Percentiles rank a stretch among this genome's conserved stretches.
Evolutionary conservation across 2,329 filamentous ascomycete genomes (phyloP).

Genomic region (Stagonosporopsis tanaceti): DNA sequence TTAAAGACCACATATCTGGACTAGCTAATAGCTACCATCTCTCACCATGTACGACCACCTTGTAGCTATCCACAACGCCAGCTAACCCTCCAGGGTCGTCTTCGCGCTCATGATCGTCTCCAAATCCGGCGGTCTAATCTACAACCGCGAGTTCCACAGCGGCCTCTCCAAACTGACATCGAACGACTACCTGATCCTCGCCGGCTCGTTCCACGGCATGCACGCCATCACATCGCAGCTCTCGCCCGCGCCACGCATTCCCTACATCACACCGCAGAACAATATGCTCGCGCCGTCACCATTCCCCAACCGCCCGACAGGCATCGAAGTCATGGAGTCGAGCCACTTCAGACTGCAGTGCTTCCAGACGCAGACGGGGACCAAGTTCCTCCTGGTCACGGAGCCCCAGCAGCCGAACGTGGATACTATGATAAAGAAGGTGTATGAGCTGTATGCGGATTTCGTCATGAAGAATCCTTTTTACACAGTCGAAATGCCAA

Average conservation of each 20-base stretch:
- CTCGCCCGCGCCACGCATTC: conserved; percentile 44
- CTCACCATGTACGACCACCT: conserved; percentile 24
- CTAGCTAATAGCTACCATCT: background rate
- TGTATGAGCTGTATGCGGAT: conserved; percentile 95
- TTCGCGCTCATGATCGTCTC: conserved; percentile 97
- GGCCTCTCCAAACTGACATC: conserved; percentile 87
- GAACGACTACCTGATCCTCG: conserved; percentile 96
- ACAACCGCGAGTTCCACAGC: conserved; percentile 91
- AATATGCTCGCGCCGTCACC: conserved; percentile 28
- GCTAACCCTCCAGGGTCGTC: conserved; percentile 74
- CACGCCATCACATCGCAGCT: conserved; percentile 66
- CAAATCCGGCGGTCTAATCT: conserved; percentile 96
- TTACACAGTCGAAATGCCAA: conserved; percentile 96
- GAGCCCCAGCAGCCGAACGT: conserved; percentile 88
- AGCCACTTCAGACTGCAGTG: conserved; percentile 95
- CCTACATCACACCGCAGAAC: conserved; percentile 33
- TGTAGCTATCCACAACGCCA: background rate
- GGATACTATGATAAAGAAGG: conserved; percentile 80
- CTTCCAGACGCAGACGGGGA: conserved; percentile 92
- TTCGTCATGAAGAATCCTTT: conserved; percentile 99
- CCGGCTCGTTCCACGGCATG: conserved; percentile 92
- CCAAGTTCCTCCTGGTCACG: conserved; percentile 95
- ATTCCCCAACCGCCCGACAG: conserved; percentile 64
- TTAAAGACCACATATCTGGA: background rate
- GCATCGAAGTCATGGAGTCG: conserved; percentile 91